Conservation (phyloP, 2,329 filamentous ascomycete genomes). For the Phaeosphaeria sp. region DNA sequence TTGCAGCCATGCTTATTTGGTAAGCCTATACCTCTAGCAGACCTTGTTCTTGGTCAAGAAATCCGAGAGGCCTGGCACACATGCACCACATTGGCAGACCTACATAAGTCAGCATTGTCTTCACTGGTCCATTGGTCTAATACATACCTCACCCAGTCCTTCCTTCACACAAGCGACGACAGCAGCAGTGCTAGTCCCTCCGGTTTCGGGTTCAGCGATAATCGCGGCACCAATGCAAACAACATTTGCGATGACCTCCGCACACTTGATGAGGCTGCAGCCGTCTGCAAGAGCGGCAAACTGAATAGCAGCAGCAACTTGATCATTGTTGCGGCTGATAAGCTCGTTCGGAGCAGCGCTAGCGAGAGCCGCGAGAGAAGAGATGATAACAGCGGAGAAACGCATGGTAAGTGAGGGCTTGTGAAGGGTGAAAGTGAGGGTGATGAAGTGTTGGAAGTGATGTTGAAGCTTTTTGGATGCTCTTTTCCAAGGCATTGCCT, state of each 20-base stretch:
- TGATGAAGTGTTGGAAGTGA: not conserved
- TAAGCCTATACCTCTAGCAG: not conserved
- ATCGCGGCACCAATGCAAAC: conserved; percentile 9
- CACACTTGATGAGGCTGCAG: conserved; percentile 12
- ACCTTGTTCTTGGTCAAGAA: conserved; percentile 12
- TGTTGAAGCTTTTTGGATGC: conserved; percentile 5
- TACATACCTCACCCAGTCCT: conserved; percentile 1
- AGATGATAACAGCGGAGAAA: conserved; percentile 13
- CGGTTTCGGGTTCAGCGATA: conserved; percentile 3
- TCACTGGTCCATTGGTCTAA: not conserved
- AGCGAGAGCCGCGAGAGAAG: conserved; percentile 11
- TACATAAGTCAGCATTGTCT: not conserved
- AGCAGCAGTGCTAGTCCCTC: conserved; percentile 8
- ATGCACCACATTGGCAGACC: conserved; percentile 12
- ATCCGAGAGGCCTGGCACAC: conserved; percentile 8
- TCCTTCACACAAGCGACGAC: conserved; percentile 1
- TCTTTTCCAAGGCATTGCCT: not conserved
- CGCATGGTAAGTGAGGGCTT: conserved; percentile 9
- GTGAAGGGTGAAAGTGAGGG: conserved; percentile 1
- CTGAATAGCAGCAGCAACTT: conserved; percentile 8
- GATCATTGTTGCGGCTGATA: conserved; percentile 9
- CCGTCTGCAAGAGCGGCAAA: conserved; percentile 11
- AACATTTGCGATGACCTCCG: conserved; percentile 8
- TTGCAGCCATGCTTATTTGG: not conserved
- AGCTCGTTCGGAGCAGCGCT: conserved; percentile 11